Percentiles rank a stretch among this genome's conserved stretches.
These are phyloP conservation scores for Fusarium proliferatum DNA, from an alignment of 2,329 filamentous ascomycete species.

Conservation along the genomic window DNA sequence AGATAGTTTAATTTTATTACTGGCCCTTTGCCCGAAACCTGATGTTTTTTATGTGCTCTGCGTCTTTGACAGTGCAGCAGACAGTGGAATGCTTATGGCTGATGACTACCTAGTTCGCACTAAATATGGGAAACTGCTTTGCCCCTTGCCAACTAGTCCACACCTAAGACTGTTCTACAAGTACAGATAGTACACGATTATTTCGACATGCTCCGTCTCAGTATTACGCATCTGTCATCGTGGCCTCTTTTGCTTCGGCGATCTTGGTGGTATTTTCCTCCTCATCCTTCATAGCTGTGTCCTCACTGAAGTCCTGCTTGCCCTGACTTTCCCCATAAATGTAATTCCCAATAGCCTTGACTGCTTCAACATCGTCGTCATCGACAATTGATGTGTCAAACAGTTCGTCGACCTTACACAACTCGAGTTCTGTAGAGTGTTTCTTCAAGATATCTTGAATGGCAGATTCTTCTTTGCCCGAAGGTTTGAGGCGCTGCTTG, in stretches of 20 bases:
- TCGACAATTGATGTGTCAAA: conserved; percentile 46
- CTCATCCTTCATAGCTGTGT: conserved; percentile 36
- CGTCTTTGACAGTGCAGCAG: not conserved
- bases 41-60: not conserved
- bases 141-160: conserved; percentile 10
- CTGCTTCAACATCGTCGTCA: conserved; percentile 42
- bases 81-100: not conserved
- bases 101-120: not conserved
- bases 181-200: not conserved
- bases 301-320: conserved; percentile 25
- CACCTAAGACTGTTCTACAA: conserved; percentile 13
- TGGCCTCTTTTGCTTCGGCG: conserved; percentile 23
- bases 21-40: not conserved
- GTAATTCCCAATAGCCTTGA: conserved; percentile 41
- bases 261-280: conserved; percentile 6
- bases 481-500: conserved; percentile 45
- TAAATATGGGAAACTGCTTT: conserved; percentile 30
- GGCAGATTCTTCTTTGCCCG: conserved; percentile 38
- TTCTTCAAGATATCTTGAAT: conserved; percentile 42
- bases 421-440: conserved; percentile 41
- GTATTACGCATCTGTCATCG: conserved; percentile 33
- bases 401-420: conserved; percentile 39
- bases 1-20: conserved; percentile 34
- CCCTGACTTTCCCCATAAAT: conserved; percentile 42
- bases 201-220: not conserved